Percentiles rank a stretch among this genome's conserved stretches.
phyloP scores from a whole-genome alignment of 805 yeast species.

The Nakazawaea ambrosiae region DNA sequence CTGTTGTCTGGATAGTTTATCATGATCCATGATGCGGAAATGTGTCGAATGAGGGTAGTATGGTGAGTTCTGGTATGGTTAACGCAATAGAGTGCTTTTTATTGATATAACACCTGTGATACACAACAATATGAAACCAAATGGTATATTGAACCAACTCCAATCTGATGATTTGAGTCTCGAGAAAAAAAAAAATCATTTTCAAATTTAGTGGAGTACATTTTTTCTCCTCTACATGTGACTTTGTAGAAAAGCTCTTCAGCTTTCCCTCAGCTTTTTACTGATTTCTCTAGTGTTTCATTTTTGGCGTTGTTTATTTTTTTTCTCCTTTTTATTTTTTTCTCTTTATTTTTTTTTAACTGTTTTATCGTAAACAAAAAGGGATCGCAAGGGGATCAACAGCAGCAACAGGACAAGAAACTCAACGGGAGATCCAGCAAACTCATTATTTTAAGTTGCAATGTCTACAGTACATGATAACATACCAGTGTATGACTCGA shows the following conservation, averaged over 20 bases:
- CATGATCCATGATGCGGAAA: no score
- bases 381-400: background rate
- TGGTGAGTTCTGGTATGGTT: no score
- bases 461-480: background rate
- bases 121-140: no score
- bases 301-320: background rate
- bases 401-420: background rate
- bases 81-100: no score
- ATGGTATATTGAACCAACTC: no score
- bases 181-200: no score
- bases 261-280: background rate
- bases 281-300: background rate
- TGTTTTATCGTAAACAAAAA: background rate
- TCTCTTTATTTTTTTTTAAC: constrained; percentile 1
- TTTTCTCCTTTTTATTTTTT: background rate
- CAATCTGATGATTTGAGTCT: no score
- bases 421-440: background rate
- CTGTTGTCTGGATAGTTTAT: no score
- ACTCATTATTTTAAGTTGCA: background rate
- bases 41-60: no score
- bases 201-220: no score
- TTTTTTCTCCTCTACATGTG: background rate
- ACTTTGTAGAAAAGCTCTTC: background rate
- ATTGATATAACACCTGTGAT: no score
- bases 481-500: constrained; percentile 8